phyloP scores from a whole-genome alignment of 305 asterid species.

The Fraxinus sp. region DNA sequence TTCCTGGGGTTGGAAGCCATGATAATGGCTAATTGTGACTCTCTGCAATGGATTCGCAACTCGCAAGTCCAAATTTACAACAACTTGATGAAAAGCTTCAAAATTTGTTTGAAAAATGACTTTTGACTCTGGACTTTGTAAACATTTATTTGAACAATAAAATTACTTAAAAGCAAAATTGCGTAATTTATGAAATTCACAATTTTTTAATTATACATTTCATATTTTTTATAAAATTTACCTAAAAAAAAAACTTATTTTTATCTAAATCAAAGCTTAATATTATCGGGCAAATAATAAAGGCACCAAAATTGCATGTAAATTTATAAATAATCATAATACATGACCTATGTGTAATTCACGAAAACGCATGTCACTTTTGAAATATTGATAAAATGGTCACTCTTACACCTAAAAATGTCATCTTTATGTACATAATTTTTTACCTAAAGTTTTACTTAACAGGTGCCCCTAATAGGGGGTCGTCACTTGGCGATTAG shows the following conservation, averaged over 20 bases:
- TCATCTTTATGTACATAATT: no score
- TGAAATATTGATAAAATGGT: neutral
- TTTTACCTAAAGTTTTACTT: no score
- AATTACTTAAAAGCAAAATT: neutral
- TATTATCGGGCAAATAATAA: neutral
- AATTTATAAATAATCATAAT: no score
- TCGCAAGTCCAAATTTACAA: neutral
- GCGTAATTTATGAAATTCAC: no score
- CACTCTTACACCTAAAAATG: neutral
- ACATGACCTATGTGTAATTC: neutral
- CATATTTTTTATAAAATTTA: no score
- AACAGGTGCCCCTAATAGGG: no score
- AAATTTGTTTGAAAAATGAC: neutral
- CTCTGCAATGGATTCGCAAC: neutral
- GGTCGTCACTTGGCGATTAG: no score
- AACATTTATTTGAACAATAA: no score
- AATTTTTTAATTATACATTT: no score
- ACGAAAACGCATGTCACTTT: neutral
- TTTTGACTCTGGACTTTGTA: neutral
- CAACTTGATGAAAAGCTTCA: neutral
- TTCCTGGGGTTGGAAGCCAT: constrained; percentile 28
- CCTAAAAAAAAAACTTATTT: no score
- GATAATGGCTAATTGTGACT: neutral
- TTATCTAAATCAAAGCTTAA: no score
- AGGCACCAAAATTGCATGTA: neutral